Percentiles rank a stretch among this genome's conserved stretches.
Conservation (phyloP, 768 basidiomycete genomes). For the Russula olivacea region DNA sequence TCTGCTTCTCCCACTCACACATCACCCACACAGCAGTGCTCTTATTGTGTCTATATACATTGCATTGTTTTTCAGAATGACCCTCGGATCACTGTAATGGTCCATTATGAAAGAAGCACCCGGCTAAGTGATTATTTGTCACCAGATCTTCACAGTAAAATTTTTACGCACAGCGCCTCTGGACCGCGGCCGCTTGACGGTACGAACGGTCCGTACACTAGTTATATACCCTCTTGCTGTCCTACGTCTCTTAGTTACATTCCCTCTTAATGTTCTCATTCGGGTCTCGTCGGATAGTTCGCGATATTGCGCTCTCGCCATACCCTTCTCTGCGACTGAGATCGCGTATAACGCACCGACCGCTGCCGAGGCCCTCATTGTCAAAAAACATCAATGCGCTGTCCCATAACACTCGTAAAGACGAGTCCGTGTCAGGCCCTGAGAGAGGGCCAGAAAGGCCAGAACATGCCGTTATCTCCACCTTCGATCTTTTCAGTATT, state of each 20-base stretch:
- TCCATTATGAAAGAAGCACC: not conserved
- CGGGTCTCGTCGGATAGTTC: not conserved
- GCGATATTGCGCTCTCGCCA: not conserved
- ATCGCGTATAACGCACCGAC: not conserved
- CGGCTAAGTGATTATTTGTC: not conserved
- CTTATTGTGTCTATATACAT: not conserved
- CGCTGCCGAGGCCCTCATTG: not conserved
- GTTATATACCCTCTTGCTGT: not conserved
- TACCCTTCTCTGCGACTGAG: not conserved
- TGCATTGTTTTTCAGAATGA: not conserved
- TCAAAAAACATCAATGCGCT: conserved; percentile 1
- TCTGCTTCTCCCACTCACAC: not conserved
- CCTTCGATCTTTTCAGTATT: conserved; percentile 90
- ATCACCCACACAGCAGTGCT: not conserved
- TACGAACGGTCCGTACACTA: not conserved
- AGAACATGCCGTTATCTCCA: conserved; percentile 88
- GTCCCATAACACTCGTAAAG: not conserved
- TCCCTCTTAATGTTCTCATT: not conserved
- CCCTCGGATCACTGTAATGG: not conserved
- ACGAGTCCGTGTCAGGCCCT: not conserved
- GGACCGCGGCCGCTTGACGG: not conserved
- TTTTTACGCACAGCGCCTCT: no score
- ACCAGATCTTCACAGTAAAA: no score
- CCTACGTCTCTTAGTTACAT: not conserved
- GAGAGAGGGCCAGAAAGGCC: conserved; percentile 16